phyloP scores from a whole-genome alignment of 208 protist species.

The Acanthamoeba healyi region DNA sequence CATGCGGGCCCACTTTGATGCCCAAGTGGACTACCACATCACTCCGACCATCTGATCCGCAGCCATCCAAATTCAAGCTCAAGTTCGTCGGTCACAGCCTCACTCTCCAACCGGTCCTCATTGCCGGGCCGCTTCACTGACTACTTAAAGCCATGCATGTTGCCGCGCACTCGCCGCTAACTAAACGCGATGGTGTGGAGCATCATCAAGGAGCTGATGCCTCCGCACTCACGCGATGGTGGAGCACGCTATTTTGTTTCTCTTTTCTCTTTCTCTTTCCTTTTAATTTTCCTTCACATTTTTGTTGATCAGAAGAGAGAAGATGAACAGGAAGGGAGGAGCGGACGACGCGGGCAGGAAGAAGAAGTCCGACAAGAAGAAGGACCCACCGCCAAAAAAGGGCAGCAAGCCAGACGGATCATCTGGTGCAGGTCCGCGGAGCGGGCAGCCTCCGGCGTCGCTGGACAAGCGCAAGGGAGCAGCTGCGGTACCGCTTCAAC shows the following conservation, averaged over 20 bases:
- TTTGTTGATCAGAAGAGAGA: background rate
- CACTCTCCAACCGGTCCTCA: no score
- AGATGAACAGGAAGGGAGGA: conserved; percentile 72
- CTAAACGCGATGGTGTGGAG: no score
- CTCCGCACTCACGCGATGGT: no score
- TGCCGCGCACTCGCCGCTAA: no score
- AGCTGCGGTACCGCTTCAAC: background rate
- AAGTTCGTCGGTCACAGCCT: no score
- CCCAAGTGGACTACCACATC: conserved; percentile 42
- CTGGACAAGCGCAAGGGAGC: conserved; percentile 55
- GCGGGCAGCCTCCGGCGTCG: background rate
- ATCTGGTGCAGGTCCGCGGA: background rate
- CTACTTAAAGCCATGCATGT: no score
- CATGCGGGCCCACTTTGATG: background rate
- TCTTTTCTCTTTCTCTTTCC: background rate
- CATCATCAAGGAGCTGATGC: no score
- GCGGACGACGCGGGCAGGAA: conserved; percentile 21
- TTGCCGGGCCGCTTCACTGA: no score
- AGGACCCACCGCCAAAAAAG: conserved; percentile 26
- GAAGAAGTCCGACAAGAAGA: conserved; percentile 74
- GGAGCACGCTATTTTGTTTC: background rate
- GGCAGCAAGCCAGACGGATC: background rate
- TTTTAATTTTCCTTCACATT: no score
- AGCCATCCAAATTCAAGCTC: no score
- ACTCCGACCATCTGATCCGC: conserved; percentile 27